Conservation (phyloP, 108 stramenopile species). For the Aurantiochytrium sp. region DNA sequence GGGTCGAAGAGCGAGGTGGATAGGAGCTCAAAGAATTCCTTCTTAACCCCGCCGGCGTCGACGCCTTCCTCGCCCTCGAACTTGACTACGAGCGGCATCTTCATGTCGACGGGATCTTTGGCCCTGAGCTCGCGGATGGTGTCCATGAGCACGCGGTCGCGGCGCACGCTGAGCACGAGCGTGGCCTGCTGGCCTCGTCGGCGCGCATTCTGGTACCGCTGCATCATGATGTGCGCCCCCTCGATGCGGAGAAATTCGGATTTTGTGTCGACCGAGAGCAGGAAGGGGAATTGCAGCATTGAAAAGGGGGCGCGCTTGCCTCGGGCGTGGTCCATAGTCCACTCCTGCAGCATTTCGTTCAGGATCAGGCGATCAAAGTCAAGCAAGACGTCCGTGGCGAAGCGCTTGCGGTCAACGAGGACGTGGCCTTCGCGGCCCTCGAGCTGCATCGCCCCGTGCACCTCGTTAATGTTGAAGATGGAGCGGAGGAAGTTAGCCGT, state of each 20-base stretch:
- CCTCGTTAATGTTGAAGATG: neutral
- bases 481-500: neutral
- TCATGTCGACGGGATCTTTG: neutral
- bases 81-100: neutral
- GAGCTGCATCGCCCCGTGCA: neutral
- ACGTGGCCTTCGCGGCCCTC: neutral
- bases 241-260: neutral
- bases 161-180: neutral
- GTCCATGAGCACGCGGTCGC: neutral
- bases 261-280: neutral
- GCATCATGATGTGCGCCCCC: no score
- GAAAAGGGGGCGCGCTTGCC: neutral
- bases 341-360: neutral
- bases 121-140: neutral
- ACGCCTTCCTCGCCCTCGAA: neutral
- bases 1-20: neutral
- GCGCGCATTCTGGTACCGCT: no score
- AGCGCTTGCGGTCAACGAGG: neutral
- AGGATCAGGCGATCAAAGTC: neutral
- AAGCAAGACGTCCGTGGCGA: neutral
- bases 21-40: neutral
- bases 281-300: neutral
- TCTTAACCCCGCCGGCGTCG: neutral
- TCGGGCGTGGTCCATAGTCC: neutral
- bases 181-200: neutral